Base-by-base conservation (phyloP, 805 yeast species). In the Komagataella pastoris region DNA sequence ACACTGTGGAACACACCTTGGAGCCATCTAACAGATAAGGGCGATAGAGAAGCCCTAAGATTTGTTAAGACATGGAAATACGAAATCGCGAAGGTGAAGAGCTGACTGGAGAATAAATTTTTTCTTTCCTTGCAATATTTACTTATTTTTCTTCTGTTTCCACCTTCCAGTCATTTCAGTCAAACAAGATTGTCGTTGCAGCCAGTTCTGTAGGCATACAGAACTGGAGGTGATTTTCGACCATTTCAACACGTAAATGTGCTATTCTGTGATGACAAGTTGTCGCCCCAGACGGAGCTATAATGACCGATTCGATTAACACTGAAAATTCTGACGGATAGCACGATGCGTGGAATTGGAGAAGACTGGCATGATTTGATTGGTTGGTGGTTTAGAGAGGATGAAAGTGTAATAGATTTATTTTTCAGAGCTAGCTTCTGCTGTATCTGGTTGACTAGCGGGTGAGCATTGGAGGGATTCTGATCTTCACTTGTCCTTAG, bases 221-320 rank as follows among this genome's bases (percentile, higher is more conserved):
- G 40, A 10, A 3, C 40, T 4, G 40, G 40, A 4, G 40, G 40
- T 30, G 40, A 30, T 30, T 30, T 10, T 30, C 7, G 36, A 8
- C 40, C 3, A 30, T 30, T 30, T n/a, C 40, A 14, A 30, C 40
- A 10, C 40, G 8, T 12, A 30, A 30, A 5, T 10, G 40, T 44
- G 47, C 47, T 19, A 44, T 48, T 47, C 47, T 51, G 61, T 79
- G 85, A 80, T 79, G 85, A 80, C 81, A 70, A 63, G 75, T 59
- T 80, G 85, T 80, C 85, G 85, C 85, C 85, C 85, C 85, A 80
- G 73, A 71, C 85, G 82, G 84, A 79, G 75, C 71, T 61, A 74
- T 75, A 60, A 76, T 80, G 84, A 79, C 70, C 80, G 85, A 80
- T 71, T 79, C 85, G 85, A 79, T 76, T 59, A 57, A 76, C 79